Evolutionary conservation across 495 filamentous ascomycete species (phyloP), one percentile per base, ranked within the genome.

Genomic region (Penicillium desertorum): DNA sequence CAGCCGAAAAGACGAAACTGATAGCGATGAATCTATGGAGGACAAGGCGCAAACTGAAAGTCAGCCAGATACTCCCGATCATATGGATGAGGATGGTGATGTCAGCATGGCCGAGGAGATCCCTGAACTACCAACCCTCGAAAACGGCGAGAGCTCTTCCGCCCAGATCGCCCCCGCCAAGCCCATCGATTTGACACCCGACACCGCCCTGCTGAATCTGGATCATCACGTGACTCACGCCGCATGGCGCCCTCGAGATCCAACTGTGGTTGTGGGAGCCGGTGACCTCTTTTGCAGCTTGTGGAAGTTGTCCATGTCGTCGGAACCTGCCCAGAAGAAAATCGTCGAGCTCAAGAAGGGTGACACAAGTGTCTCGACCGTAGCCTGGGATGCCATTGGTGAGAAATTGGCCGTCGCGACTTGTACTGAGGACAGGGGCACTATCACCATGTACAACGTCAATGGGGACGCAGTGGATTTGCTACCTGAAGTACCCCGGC

Each of bases 251-350:
- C 90, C 90, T 49, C 74, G 71, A 57, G 85, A 92, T 78, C 81
- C 90, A 58, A 86, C 82, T 36, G 74, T 89, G 68, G 79, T 95
- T 70, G 87, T 86, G 62, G 84, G 85, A 60, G 85, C 84, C 69
- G 88, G 89, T 65, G 86, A 91, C 70, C 83, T 85, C 70, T 86
- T 90, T 80, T 89, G 88, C 75, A 86, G 84, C 59, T 76, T 94
- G 71, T 93, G 88, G 88, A 88, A 83, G 62, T 67, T 92, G 48
- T 80, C 84, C 2, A 60, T 63, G 12, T 66, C 70, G 7, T 66
- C 72, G 16, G 50, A 65, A 11, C 71, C 76, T 3, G 65, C 69
- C 29, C 65, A 71, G 29, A 77, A 80, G 56, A 76, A 69, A 4
- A 63, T 75, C 17, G 55, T 71, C 17, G 69, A 77, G 30, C 65